Evolutionary conservation across 2,329 filamentous ascomycete genomes (phyloP).

Genomic region (Acephala macrosclerotiorum): DNA sequence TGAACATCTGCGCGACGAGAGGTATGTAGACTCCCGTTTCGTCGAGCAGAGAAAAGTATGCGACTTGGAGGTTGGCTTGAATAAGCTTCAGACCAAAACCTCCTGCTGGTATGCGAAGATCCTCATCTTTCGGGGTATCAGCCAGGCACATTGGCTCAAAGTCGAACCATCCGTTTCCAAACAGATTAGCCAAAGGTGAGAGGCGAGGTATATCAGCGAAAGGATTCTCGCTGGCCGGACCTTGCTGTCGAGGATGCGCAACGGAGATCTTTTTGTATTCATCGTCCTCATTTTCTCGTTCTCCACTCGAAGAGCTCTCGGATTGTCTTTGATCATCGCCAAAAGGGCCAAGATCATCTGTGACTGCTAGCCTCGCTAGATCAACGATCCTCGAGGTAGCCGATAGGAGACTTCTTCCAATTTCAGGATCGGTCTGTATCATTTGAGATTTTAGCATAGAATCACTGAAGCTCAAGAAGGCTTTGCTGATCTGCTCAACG

Average conservation of each 20-base stretch:
- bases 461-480: constrained; percentile 24
- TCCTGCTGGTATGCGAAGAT: neutral
- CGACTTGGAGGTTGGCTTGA: constrained; percentile 14
- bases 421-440: constrained; percentile 6
- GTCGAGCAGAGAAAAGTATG: constrained; percentile 19
- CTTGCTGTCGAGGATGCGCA: neutral
- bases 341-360: neutral
- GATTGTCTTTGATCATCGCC: neutral
- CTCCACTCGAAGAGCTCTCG: neutral
- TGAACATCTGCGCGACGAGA: constrained; percentile 17
- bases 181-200: constrained; percentile 3
- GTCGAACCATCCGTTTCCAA: constrained; percentile 25
- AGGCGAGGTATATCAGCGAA: neutral
- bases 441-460: constrained; percentile 15
- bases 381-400: constrained; percentile 17
- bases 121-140: neutral
- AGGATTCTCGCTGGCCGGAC: neutral
- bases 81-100: constrained; percentile 15
- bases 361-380: constrained; percentile 16
- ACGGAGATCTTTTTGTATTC: neutral
- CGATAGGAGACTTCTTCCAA: constrained; percentile 3
- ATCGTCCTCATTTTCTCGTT: neutral
- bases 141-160: constrained; percentile 1
- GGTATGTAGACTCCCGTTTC: neutral
- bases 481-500: constrained; percentile 25